These are phyloP conservation scores for Saposhnikovia divaricata DNA, from an alignment of 129 eudicot species.

Conservation along the genomic window DNA sequence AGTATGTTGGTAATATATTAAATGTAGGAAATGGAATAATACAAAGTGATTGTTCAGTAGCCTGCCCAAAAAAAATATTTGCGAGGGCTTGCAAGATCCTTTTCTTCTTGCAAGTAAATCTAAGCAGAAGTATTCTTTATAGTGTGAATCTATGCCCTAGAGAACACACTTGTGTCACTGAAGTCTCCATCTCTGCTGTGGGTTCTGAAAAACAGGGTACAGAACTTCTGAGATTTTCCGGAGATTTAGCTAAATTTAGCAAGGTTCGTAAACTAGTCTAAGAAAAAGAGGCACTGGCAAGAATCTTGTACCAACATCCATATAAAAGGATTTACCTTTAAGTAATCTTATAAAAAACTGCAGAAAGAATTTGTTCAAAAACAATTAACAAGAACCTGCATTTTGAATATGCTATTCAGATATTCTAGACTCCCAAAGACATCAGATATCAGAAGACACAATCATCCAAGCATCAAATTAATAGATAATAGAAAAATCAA, in stretches of 20 bases:
- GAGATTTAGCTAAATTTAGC: not conserved
- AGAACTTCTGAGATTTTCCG: not conserved
- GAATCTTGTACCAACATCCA: not conserved
- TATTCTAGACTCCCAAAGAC: not conserved
- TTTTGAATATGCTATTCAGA: not conserved
- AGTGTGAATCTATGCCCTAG: too few species aligned
- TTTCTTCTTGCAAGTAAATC: too few species aligned
- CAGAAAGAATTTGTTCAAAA: not conserved
- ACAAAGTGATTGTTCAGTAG: not conserved
- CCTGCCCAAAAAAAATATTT: not conserved
- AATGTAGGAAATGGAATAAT: too few species aligned
- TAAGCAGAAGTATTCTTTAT: too few species aligned
- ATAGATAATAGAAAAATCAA: not conserved
- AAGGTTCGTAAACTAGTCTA: not conserved
- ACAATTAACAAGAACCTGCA: not conserved
- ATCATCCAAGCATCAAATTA: not conserved
- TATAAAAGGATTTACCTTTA: too few species aligned
- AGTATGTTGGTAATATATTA: not conserved
- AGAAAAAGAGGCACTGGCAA: not conserved
- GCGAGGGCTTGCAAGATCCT: not conserved
- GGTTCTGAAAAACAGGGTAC: not conserved
- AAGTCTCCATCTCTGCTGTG: not conserved
- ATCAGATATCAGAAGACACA: not conserved
- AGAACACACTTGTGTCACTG: too few species aligned
- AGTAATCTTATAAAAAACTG: too few species aligned